Base-by-base conservation (phyloP, 176 grass and related monocot genomes). In the Oryza australiensis region DNA sequence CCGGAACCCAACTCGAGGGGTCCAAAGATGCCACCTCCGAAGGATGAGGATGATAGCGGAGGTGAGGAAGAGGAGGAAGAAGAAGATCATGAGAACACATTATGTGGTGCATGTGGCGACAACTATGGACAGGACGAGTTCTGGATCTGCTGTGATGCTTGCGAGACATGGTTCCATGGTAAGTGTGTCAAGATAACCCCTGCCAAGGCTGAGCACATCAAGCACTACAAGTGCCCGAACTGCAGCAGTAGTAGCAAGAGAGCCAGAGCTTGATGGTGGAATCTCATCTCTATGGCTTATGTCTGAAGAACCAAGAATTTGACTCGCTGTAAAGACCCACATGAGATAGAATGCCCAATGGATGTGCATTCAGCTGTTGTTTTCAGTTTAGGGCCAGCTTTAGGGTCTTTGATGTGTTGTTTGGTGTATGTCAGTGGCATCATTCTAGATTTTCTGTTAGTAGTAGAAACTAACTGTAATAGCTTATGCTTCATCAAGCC, bases 181-280 rank as follows among this genome's bases (percentile, higher is more conserved):
- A 97, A 97, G 78, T 97, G 94, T 27, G 94, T 97, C 62, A 92
- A 88, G 83, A 97, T 97, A 71, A 97, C 94, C 12, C 92, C 94
- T 30, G 94, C 92, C n/a, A 89, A 91, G 59, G 94, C 94, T 16
- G 94, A 97, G 84, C 94, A 97, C 74, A 97, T 97, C 85, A 97
- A 97, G 75, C 94, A 94, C 68, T 97, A 97, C 74, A 97, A 97
- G 48, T 97, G 94, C 82, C 94, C 94, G 0, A 89, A 87, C 76
- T 97, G 92, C 88, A 97, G 90, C 76, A 92, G 89, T 72, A 94
- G 92, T 79, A 94, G 81, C 81, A 97, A 94, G 90, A 94, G 94
- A 76, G 88, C 92, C 57, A 86, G 90, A 82, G 86, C 83, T 72
- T 94, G 82, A 92, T 60, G 23, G 45, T 43, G 20, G 72, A 71